phyloP scores from a whole-genome alignment of 1,284 basidiomycete genomes.

The Volvariella surrecta region DNA sequence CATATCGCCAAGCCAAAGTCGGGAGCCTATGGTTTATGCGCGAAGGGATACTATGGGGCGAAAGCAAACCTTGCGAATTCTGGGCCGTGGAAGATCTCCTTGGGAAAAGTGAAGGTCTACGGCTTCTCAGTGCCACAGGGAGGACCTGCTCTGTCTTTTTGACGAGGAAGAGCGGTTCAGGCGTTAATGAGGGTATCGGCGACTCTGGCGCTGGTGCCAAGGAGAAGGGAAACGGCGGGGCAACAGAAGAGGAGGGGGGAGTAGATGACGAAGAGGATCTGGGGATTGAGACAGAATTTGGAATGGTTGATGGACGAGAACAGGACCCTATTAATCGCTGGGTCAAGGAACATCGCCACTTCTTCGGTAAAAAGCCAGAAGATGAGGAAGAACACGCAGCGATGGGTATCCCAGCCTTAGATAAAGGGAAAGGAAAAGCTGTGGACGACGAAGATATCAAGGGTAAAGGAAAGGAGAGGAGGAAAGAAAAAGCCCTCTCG shows the following conservation, averaged over 20 bases:
- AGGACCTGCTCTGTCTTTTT: conserved; percentile 57
- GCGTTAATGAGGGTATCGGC: neutral
- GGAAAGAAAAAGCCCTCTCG: neutral
- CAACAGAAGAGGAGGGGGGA: neutral
- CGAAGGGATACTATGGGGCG: conserved; percentile 63
- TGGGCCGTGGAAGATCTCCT: conserved; percentile 57
- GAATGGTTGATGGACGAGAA: conserved; percentile 63
- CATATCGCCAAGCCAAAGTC: conserved; percentile 58
- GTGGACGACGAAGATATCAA: conserved; percentile 10
- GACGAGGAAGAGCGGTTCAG: conserved; percentile 30
- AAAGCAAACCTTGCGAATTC: conserved; percentile 66
- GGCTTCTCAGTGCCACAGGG: conserved; percentile 56
- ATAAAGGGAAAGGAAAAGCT: conserved; percentile 8
- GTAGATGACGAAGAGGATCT: conserved; percentile 28
- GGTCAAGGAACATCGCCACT: conserved; percentile 44
- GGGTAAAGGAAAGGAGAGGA: conserved; percentile 3
- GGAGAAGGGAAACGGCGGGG: conserved; percentile 20
- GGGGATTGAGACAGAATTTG: conserved; percentile 55
- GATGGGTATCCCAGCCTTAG: neutral
- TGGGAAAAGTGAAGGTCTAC: conserved; percentile 41
- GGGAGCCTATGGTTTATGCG: conserved; percentile 67
- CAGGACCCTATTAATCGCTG: conserved; percentile 56
- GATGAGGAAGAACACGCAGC: conserved; percentile 8
- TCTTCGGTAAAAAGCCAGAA: conserved; percentile 43
- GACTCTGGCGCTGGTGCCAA: conserved; percentile 6